A percentile compares a stretch with the other conserved stretches of the same genome.
These are phyloP conservation scores for Botryotinia calthae DNA, from an alignment of 2,329 filamentous ascomycete genomes.

Conservation along the genomic window DNA sequence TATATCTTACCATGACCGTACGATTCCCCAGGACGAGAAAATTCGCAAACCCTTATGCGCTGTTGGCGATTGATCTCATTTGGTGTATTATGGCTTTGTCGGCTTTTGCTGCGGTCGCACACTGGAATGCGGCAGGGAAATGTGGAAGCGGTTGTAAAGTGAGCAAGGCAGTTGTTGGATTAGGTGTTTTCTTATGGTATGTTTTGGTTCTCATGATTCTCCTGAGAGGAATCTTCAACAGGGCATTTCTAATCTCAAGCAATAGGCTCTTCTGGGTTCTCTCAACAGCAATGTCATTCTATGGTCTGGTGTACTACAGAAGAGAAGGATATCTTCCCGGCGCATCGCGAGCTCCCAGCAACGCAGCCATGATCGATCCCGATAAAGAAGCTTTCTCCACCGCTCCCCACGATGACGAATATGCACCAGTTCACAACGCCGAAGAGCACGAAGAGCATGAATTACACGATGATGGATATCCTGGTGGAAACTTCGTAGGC, in stretches of 20 bases:
- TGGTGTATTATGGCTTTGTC: constrained; percentile 64
- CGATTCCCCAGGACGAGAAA: constrained; percentile 60
- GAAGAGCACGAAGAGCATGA: constrained; percentile 36
- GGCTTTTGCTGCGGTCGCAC: constrained; percentile 63
- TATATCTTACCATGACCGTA: constrained; percentile 64
- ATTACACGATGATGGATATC: constrained; percentile 23
- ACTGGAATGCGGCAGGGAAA: constrained; percentile 56
- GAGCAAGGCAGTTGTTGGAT: constrained; percentile 61
- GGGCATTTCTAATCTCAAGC: constrained; percentile 15
- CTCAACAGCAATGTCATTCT: constrained; percentile 56
- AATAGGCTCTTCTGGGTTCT: constrained; percentile 54
- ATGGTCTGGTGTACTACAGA: constrained; percentile 60
- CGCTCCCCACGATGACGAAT: constrained; percentile 65
- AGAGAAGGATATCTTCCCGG: constrained; percentile 61
- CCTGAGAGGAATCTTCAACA: not conserved
- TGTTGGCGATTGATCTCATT: constrained; percentile 57
- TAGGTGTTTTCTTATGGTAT: constrained; percentile 63
- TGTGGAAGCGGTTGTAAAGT: constrained; percentile 57
- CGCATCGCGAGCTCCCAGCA: constrained; percentile 34
- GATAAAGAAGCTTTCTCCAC: constrained; percentile 69
- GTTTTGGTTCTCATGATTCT: constrained; percentile 30
- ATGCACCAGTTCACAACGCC: constrained; percentile 57
- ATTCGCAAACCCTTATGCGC: constrained; percentile 60
- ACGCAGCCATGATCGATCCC: constrained; percentile 56
- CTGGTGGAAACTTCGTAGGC: constrained; percentile 3